Evolutionary conservation across 352 stramenopile species (phyloP), one percentile per base, ranked within the genome.

Genomic region (Phytophthora capsici): DNA sequence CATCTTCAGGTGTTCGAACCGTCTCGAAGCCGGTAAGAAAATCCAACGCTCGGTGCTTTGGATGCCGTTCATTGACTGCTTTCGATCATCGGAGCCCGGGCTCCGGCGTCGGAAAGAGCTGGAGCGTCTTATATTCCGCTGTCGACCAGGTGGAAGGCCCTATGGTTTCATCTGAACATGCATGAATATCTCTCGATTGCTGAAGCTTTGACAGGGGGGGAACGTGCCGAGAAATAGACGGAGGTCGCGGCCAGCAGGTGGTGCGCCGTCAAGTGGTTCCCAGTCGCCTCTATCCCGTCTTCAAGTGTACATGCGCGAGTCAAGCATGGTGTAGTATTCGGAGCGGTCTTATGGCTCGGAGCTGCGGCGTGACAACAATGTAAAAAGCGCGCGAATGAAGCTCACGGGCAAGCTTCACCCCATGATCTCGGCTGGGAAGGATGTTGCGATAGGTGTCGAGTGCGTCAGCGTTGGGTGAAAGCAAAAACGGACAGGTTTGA

Each of bases 1-100:
- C 45, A 59, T 52, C 60, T 70, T 74, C 66, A 70, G 60, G 38
- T 74, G 66, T 53, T 70, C 41, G 54, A 70, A 74, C 60, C 54
- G 59, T 58, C 60, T 74, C 41, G 41, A 62, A 41, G 17, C 38
- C 48, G 60, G 53, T 70, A 70, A 70, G 66, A 74, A 74, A 66
- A 70, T 66, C 61, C 51, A 49, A 44, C 55, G n/a, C 16, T 41
- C 36, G 28, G 19, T 17, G n/a, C 34, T 10, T 34, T n/a, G 22
- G 32, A 50, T 53, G 28, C n/a, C 22, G 17, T 25, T 48, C 46
- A 58, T 44, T 16, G 12, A 5, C 9, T 17, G 23, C 16, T 19
- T 44, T 45, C 36, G 37, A 51, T 23, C 46, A 65, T 51, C 47
- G 38, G 47, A 65, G 28, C 38, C 19, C 20, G 16, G 13, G 28